Conservation (phyloP, 2,329 filamentous ascomycete species). For the Cytospora mali region DNA sequence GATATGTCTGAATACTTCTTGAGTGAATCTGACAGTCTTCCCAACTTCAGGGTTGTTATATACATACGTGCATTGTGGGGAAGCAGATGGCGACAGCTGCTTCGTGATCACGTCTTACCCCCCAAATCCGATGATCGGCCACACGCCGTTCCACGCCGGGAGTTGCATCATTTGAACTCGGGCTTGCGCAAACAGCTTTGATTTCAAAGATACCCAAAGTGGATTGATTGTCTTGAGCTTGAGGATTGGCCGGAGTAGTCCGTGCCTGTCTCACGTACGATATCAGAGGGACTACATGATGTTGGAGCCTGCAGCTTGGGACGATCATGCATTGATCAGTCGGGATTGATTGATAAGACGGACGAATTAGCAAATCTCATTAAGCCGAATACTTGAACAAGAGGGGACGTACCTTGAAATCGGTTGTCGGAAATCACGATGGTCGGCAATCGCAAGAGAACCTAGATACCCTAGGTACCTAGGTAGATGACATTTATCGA, state of each 20-base stretch:
- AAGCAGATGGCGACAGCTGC: slow-evolving; percentile 33
- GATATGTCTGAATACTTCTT: not conserved
- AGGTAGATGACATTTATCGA: no score
- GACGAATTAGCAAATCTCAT: not conserved
- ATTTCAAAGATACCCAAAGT: not conserved
- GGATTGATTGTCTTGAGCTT: not conserved
- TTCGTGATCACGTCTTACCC: slow-evolving; percentile 34
- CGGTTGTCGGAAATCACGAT: not conserved
- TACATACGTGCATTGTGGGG: slow-evolving; percentile 21
- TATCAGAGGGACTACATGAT: not conserved
- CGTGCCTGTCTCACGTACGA: not conserved
- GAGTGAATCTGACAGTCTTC: not conserved
- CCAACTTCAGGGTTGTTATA: slow-evolving; percentile 22
- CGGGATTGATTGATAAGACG: not conserved
- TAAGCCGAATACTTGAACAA: not conserved
- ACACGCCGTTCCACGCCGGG: slow-evolving; percentile 23
- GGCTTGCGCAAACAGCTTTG: slow-evolving; percentile 22
- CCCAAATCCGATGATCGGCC: slow-evolving; percentile 28
- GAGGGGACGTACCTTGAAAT: not conserved
- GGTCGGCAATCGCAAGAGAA: not conserved
- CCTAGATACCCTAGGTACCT: no score
- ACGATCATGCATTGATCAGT: not conserved
- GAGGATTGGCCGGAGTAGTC: not conserved
- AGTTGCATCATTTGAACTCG: slow-evolving; percentile 24
- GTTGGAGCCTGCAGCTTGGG: not conserved